Conservation (phyloP, 1,284 basidiomycete genomes). For the Malassezia restricta region DNA sequence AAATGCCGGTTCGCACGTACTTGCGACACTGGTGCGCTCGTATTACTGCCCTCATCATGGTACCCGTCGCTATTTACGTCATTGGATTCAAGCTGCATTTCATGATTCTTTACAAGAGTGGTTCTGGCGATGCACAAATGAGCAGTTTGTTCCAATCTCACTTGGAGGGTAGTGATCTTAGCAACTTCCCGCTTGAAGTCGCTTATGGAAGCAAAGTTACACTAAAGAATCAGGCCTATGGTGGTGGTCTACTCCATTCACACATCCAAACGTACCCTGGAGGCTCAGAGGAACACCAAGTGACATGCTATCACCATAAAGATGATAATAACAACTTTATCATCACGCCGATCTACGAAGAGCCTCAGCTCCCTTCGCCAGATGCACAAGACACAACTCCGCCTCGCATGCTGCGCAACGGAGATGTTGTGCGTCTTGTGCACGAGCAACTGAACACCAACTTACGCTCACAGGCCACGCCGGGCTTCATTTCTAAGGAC, state of each 20-base stretch:
- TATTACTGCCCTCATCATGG: constrained; percentile 68
- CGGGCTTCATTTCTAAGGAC: constrained; percentile 78
- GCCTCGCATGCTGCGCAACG: constrained; percentile 59
- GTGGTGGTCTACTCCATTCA: constrained; percentile 88
- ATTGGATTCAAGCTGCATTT: constrained; percentile 91
- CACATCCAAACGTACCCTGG: constrained; percentile 86
- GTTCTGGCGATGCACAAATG: constrained; percentile 96
- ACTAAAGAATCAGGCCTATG: constrained; percentile 94
- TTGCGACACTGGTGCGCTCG: constrained; percentile 81
- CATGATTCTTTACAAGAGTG: constrained; percentile 79
- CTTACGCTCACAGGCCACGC: constrained; percentile 75
- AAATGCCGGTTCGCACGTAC: constrained; percentile 76
- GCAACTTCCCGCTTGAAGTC: constrained; percentile 55
- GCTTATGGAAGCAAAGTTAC: constrained; percentile 83
- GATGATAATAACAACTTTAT: constrained; percentile 92
- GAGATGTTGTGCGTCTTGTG: constrained; percentile 66
- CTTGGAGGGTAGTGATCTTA: constrained; percentile 82
- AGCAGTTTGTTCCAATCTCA: constrained; percentile 97
- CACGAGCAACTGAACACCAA: constrained; percentile 74
- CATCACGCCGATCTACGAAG: constrained; percentile 69
- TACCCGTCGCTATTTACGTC: constrained; percentile 86
- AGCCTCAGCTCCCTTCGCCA: constrained; percentile 22
- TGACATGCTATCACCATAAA: constrained; percentile 99
- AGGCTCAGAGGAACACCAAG: constrained; percentile 88
- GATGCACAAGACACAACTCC: constrained; percentile 20